These are phyloP conservation scores for Pseudogymnoascus sp. DNA, from an alignment of 2,329 filamentous ascomycete species.

Conservation along the genomic window DNA sequence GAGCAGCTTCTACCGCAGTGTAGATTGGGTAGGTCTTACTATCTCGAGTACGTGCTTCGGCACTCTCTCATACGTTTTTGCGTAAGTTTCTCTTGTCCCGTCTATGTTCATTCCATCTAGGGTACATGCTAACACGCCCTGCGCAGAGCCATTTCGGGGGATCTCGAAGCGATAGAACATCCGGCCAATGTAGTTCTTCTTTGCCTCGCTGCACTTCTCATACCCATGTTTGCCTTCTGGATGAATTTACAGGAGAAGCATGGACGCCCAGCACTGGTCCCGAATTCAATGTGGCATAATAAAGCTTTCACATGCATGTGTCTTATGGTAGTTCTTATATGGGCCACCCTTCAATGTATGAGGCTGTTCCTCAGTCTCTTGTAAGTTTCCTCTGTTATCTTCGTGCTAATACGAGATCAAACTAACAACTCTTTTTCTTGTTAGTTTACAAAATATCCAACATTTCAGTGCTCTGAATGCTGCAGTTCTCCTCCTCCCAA, in stretches of 20 bases:
- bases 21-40: slow-evolving; percentile 1
- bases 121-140: not conserved
- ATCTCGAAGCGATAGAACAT: slow-evolving; percentile 10
- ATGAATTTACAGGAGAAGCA: slow-evolving; percentile 21
- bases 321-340: slow-evolving; percentile 28
- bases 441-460: slow-evolving; percentile 44
- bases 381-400: not conserved
- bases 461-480: slow-evolving; percentile 37
- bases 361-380: not conserved
- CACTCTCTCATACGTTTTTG: not conserved
- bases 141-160: not conserved
- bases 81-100: not conserved
- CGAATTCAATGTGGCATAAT: slow-evolving; percentile 30
- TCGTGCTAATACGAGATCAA: not conserved
- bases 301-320: slow-evolving; percentile 26
- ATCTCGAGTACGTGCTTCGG: slow-evolving; percentile 4
- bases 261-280: slow-evolving; percentile 27
- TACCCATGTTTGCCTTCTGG: slow-evolving; percentile 25
- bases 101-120: not conserved
- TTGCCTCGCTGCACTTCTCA: slow-evolving; percentile 20
- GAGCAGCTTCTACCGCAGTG: not conserved
- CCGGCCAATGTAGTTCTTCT: slow-evolving; percentile 25
- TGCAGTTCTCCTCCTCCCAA: slow-evolving; percentile 40
- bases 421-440: not conserved
- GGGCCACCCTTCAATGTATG: slow-evolving; percentile 17